Evolutionary conservation across 2,329 filamentous ascomycete species (phyloP).

Genomic region (Trematosphaeria pertusa): DNA sequence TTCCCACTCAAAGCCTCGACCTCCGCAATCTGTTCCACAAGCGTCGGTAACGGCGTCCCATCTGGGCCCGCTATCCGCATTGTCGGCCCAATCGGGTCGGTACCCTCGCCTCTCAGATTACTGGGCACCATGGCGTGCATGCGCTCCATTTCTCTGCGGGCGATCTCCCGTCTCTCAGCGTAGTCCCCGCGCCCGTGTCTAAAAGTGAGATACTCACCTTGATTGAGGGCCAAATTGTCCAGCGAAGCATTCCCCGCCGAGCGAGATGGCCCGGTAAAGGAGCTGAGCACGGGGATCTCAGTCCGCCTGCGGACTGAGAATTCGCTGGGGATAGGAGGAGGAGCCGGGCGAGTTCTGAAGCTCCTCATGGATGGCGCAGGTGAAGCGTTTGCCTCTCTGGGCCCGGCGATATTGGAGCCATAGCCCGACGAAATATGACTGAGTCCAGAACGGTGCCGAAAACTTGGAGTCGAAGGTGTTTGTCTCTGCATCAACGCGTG

Average conservation of each 20-base stretch:
- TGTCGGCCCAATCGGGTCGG: constrained; percentile 1
- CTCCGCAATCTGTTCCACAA: constrained; percentile 7
- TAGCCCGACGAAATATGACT: too few species aligned
- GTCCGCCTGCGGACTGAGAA: not conserved
- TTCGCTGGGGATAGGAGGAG: not conserved
- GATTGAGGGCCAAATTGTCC: constrained; percentile 6
- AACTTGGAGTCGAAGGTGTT: not conserved
- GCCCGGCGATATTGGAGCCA: not conserved
- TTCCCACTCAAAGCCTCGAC: constrained; percentile 6
- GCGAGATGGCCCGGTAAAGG: constrained; percentile 5
- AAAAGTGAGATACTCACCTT: constrained; percentile 6
- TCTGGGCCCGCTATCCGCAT: not conserved
- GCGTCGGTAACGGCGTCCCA: constrained; percentile 1
- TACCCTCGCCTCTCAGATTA: not conserved
- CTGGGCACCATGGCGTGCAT: constrained; percentile 10
- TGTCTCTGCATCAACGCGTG: not conserved
- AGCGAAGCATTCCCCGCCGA: not conserved
- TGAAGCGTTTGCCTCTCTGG: not conserved
- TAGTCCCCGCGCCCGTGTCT: not conserved
- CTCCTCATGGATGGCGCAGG: too few species aligned
- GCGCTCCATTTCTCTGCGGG: not conserved
- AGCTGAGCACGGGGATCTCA: not conserved
- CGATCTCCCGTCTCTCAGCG: not conserved
- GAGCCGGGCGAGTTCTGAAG: too few species aligned
- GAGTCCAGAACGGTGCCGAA: too few species aligned